A percentile compares a stretch with the other conserved stretches of the same genome.
These are phyloP conservation scores for Exophiala mesophila DNA, from an alignment of 2,329 filamentous ascomycete species.

Conservation along the genomic window DNA sequence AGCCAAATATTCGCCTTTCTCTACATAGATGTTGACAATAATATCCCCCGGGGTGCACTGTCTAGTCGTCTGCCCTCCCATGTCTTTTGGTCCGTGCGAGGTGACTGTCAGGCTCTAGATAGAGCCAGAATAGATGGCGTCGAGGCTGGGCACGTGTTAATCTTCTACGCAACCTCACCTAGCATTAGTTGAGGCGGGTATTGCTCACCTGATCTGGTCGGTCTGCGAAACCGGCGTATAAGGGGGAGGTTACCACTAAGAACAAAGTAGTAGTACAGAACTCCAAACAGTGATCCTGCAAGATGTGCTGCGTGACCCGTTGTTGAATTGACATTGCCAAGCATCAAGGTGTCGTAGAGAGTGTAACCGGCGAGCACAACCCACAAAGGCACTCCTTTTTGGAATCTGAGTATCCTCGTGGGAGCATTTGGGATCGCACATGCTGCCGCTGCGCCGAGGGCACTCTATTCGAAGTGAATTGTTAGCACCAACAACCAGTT, in stretches of 20 bases:
- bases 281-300: slow-evolving; percentile 11
- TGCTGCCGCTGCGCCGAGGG: slow-evolving; percentile 8
- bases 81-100: no score
- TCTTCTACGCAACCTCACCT: no score
- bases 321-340: slow-evolving; percentile 7
- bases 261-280: slow-evolving; percentile 3
- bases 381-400: slow-evolving; percentile 8
- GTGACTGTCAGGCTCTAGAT: no score
- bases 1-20: no score
- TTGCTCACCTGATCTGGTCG: not conserved
- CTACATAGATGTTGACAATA: no score
- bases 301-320: slow-evolving; percentile 13
- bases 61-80: no score
- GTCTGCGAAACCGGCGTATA: not conserved
- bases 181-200: no score
- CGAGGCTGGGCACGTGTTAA: no score
- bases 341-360: slow-evolving; percentile 7
- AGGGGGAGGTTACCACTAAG: slow-evolving; percentile 5
- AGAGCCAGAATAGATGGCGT: no score
- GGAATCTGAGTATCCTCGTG: not conserved
- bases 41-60: no score
- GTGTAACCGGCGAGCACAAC: slow-evolving; percentile 3
- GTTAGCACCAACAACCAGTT: no score
- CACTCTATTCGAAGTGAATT: slow-evolving; percentile 1
- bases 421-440: slow-evolving; percentile 1